Percentiles rank a stretch among this genome's conserved stretches.
phyloP scores from a whole-genome alignment of 495 filamentous ascomycete species.

The Daldinia vernicosa region DNA sequence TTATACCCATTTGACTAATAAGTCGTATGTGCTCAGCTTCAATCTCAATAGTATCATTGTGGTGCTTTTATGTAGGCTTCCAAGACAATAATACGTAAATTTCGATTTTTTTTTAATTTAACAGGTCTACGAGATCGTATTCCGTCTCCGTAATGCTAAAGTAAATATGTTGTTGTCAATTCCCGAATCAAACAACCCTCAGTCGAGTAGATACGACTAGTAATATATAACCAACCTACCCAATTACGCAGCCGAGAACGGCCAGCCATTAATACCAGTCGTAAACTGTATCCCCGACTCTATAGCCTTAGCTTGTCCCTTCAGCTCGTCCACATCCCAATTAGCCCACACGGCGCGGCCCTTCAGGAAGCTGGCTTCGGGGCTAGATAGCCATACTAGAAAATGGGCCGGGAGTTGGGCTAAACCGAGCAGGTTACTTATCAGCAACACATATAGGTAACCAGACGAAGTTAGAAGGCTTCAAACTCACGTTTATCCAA shows the following conservation, averaged over 20 bases:
- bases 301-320: constrained; percentile 5
- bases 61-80: no score
- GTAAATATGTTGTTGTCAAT: no score
- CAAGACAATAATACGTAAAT: neutral
- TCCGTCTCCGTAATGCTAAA: no score
- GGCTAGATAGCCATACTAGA: constrained; percentile 51
- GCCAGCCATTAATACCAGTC: constrained; percentile 11
- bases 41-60: no score
- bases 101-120: no score
- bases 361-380: constrained; percentile 53
- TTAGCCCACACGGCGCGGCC: constrained; percentile 54
- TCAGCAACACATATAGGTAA: neutral
- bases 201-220: no score
- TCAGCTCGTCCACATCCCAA: constrained; percentile 61
- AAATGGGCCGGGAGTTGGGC: constrained; percentile 51
- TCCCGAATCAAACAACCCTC: no score
- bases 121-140: no score
- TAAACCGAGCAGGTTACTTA: neutral
- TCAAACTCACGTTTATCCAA: constrained; percentile 48
- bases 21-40: no score
- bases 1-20: no score
- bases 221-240: no score
- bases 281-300: constrained; percentile 8
- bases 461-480: neutral
- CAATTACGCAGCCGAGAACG: neutral